Base-by-base conservation (phyloP, 1,284 basidiomycete genomes). In the Cutaneotrichosporon cavernicola region DNA sequence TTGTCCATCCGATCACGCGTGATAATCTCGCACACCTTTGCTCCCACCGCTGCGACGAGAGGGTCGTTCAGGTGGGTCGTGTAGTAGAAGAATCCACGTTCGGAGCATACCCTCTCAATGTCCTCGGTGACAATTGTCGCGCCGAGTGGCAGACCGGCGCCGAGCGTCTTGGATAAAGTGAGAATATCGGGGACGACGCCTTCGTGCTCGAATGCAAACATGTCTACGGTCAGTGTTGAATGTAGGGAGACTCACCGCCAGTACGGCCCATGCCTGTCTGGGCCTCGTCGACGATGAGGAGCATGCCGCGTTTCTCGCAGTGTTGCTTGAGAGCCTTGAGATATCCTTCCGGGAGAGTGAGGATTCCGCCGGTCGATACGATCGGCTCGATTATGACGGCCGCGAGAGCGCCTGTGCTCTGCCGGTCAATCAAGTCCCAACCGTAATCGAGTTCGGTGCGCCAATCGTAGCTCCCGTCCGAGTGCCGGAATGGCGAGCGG, bases 71-170 rank as follows among this genome's bases (percentile, higher is more conserved):
- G 49, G 49, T 30, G 49, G 9, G 26, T 50, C 22, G 22, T 50
- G 49, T 50, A 26, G 49, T 50, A 76, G 56, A 73, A 65, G 67
- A 70, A 72, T 8, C 72, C 73, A 18, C 79, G 92, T 85, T 73
- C 62, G 53, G 60, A 40, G 18, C 62, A 58, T 9, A 59, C 60
- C 30, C 53, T 31, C 58, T 72, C 72, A 0, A 84, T 87, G 60
- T 91, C 86, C 4, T 84, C 84, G 26, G 89, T 88, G 0, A 90
- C 90, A 47, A 88, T 84, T 2, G 87, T 90, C 18, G 92, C 92
- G 0, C 90, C 91, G 71, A 97, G 83, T 0, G 94, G 93, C 83
- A 95, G 93, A 7, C 93, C 93, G 75, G 95, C 95, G 40, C 92
- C 94, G 22, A 97, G 83, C 18, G 94, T 94, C 86, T 97, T 97